Base-by-base conservation (phyloP, 495 filamentous ascomycete species). In the Penicillium fimorum region DNA sequence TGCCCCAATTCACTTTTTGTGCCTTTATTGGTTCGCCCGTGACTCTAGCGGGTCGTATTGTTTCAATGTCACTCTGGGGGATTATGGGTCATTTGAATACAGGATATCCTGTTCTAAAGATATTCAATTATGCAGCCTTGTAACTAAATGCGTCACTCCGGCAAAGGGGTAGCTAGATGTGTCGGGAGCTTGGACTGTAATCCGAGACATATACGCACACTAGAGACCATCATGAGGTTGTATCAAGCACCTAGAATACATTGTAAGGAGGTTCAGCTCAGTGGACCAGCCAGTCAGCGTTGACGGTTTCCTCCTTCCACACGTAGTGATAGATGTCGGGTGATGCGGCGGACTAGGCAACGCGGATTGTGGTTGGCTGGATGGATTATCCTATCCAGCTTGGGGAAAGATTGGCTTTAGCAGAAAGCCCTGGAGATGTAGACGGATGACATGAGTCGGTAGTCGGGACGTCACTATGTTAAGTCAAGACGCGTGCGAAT, bases 311-410 rank as follows among this genome's bases (percentile, higher is more conserved):
- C n/a, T 65, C 58, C 44, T 49, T 65, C 55, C 55, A 50, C 44
- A 52, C 37, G 42, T 51, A 47, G 15, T 66, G 59, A 68, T 68
- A 63, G 62, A 57, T 60, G 62, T 68, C 62, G 62, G 62, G 59
- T 68, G 65, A 68, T 50, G 50, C 33, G 27, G 10, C 2, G 11
- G 35, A 25, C 24, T 47, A 29, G 44, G 53, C 43, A 38, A 47
- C 15, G 32, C 25, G 27, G 15, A 41, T 55, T 12, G 30, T 63
- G 57, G 49, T 42, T 61, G 60, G 60, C 42, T 43, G 47, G 20
- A 20, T 35, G 15, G 30, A 46, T 52, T 55, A 29, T n/a, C 40
- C 47, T 8, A 32, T 47, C 29, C n/a, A 18, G 9, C 30, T 15
- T 20, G 2, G 20, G 35, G 10, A 27, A 15, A 43, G 27, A 52